phyloP scores from a whole-genome alignment of 2,329 filamentous ascomycete species.

The Pyricularia sp. region DNA sequence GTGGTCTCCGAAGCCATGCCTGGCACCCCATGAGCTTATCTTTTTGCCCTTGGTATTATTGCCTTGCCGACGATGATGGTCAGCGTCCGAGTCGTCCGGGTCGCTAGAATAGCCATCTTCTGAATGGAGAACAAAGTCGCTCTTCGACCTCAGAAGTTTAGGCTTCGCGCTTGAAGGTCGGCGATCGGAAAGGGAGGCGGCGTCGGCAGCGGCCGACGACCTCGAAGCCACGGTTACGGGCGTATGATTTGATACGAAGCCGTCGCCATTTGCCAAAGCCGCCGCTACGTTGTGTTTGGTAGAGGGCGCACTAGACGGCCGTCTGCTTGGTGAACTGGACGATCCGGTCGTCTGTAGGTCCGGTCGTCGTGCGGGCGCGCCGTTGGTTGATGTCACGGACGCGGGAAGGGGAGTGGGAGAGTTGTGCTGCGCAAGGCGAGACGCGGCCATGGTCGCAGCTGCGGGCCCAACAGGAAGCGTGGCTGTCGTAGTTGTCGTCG shows the following conservation, averaged over 20 bases:
- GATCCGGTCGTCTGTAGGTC: background rate
- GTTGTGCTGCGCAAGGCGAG: background rate
- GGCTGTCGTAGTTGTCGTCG: background rate
- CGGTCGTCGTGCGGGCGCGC: background rate
- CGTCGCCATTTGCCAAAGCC: background rate
- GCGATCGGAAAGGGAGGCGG: background rate
- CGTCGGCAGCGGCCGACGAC: constrained; percentile 2
- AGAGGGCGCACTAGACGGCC: constrained; percentile 36
- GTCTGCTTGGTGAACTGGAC: constrained; percentile 13
- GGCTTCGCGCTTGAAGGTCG: constrained; percentile 28
- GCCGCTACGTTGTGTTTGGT: constrained; percentile 20
- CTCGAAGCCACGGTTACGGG: constrained; percentile 13
- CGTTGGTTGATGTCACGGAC: background rate
- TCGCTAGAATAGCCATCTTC: constrained; percentile 12
- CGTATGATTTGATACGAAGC: constrained; percentile 8
- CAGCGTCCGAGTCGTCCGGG: constrained; percentile 17
- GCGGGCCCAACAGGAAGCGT: background rate
- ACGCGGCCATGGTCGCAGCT: background rate
- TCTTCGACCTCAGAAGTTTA: constrained; percentile 46
- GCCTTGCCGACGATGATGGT: constrained; percentile 23
- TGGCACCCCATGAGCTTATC: constrained; percentile 45
- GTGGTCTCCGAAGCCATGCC: constrained; percentile 89
- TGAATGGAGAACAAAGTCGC: constrained; percentile 34
- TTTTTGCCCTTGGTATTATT: constrained; percentile 28
- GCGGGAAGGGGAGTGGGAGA: background rate